These are phyloP conservation scores for Phanerochaete carnosa DNA, from an alignment of 768 basidiomycete genomes.

Conservation along the genomic window DNA sequence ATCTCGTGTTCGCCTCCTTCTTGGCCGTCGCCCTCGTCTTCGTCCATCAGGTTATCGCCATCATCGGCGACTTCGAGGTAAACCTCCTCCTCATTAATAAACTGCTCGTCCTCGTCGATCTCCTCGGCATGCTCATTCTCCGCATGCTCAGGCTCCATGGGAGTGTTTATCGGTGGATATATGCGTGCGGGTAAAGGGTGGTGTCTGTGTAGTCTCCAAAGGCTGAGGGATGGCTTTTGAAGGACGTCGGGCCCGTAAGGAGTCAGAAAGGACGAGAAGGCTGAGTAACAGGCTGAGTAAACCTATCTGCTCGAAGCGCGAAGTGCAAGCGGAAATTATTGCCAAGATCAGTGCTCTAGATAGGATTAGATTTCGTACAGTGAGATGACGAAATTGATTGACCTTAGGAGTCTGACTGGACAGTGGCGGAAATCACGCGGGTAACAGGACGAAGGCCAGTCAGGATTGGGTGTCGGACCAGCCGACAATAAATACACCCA, in stretches of 20 bases:
- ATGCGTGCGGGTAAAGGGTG: background rate
- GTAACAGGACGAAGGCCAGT: too few relatives aligned
- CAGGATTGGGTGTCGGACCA: background rate
- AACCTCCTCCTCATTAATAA: slow-evolving; percentile 65
- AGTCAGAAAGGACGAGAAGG: background rate
- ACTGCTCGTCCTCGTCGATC: slow-evolving; percentile 51
- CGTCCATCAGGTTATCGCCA: slow-evolving; percentile 70
- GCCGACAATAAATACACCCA: background rate
- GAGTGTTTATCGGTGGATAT: background rate
- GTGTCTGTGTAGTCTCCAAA: background rate
- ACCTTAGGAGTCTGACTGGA: too few relatives aligned
- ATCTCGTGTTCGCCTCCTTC: slow-evolving; percentile 15
- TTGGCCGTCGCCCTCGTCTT: slow-evolving; percentile 39
- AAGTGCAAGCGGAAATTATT: slow-evolving; percentile 2
- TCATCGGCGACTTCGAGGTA: slow-evolving; percentile 62
- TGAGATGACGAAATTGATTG: background rate
- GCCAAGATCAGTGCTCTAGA: background rate
- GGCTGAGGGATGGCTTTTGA: background rate
- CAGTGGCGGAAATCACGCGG: too few relatives aligned
- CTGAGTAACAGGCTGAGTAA: slow-evolving; percentile 6
- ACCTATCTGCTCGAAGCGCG: background rate
- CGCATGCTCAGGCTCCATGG: slow-evolving; percentile 33
- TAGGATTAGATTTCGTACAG: background rate
- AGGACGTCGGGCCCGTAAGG: background rate
- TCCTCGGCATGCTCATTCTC: slow-evolving; percentile 35